phyloP scores from a whole-genome alignment of 768 basidiomycete genomes.

The Rhodotorula kratochvilovae region DNA sequence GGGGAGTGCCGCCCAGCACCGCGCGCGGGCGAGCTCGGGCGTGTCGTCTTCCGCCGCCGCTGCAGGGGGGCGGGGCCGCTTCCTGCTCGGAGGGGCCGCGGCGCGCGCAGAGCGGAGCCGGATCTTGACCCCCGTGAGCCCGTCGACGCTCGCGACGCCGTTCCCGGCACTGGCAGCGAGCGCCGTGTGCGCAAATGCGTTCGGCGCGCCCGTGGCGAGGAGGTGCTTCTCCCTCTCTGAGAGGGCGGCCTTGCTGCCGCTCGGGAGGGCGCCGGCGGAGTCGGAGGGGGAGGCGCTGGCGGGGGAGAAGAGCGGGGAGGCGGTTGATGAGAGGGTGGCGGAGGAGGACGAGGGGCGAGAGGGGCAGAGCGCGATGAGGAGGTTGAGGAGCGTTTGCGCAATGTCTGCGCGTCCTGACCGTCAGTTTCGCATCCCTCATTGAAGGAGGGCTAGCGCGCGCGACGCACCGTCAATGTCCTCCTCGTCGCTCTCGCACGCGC shows the following conservation, averaged over 20 bases:
- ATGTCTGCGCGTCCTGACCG: constrained; percentile 12
- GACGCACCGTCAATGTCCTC: constrained; percentile 29
- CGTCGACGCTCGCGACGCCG: constrained; percentile 2
- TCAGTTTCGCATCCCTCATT: background rate
- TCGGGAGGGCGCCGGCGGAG: background rate
- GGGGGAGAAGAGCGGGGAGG: constrained; percentile 21
- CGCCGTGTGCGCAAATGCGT: constrained; percentile 14
- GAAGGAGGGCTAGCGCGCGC: background rate
- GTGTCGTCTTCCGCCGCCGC: background rate
- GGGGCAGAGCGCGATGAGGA: constrained; percentile 35
- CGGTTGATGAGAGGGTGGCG: background rate
- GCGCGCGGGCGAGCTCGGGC: background rate
- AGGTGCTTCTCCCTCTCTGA: constrained; percentile 23
- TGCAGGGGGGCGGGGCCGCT: background rate
- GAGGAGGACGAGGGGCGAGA: background rate
- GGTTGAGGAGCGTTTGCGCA: constrained; percentile 30
- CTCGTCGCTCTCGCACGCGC: constrained; percentile 2
- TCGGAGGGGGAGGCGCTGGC: constrained; percentile 14
- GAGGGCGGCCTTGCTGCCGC: background rate
- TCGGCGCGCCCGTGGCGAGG: constrained; percentile 18
- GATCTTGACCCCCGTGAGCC: constrained; percentile 21
- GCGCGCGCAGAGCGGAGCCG: background rate
- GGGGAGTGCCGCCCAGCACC: background rate
- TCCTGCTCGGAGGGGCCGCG: background rate
- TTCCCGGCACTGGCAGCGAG: too few relatives aligned